A percentile compares a stretch with the other conserved stretches of the same genome.
phyloP scores from a whole-genome alignment of 257 asterid species.

The Solanum neorickii region DNA sequence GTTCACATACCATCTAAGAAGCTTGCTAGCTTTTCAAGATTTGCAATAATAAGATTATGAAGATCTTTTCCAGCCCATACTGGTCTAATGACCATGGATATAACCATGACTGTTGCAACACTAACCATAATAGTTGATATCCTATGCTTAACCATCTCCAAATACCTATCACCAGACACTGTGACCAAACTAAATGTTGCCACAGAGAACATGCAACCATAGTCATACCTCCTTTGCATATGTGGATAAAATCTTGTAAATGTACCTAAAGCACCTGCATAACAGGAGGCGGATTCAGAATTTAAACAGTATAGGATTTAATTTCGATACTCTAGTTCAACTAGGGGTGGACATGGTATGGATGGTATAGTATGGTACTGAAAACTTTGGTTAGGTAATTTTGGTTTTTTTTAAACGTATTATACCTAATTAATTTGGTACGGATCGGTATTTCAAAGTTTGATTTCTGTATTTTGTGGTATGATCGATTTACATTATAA shows the following conservation, averaged over 20 bases:
- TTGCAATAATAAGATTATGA: slow-evolving; percentile 32
- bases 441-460: not conserved
- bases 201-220: slow-evolving; percentile 58
- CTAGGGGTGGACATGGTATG: not conserved
- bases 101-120: slow-evolving; percentile 38
- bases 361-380: not conserved
- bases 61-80: slow-evolving; percentile 87
- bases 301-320: accelerated
- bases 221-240: slow-evolving; percentile 55
- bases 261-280: slow-evolving; percentile 42
- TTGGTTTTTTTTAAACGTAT: not conserved
- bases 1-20: slow-evolving; percentile 38
- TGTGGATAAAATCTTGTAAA: slow-evolving; percentile 52
- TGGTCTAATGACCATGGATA: slow-evolving; percentile 46
- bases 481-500: not conserved
- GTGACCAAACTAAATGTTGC: slow-evolving; percentile 63
- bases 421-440: not conserved
- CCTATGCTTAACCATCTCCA: slow-evolving; percentile 49
- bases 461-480: too few relatives aligned
- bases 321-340: not conserved
- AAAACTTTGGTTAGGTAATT: not conserved
- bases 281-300: not conserved
- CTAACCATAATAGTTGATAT: slow-evolving; percentile 52
- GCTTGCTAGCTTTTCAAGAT: slow-evolving; percentile 41
- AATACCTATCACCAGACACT: slow-evolving; percentile 55